phyloP scores from a whole-genome alignment of 257 asterid species.

The Penstemon eatonii region DNA sequence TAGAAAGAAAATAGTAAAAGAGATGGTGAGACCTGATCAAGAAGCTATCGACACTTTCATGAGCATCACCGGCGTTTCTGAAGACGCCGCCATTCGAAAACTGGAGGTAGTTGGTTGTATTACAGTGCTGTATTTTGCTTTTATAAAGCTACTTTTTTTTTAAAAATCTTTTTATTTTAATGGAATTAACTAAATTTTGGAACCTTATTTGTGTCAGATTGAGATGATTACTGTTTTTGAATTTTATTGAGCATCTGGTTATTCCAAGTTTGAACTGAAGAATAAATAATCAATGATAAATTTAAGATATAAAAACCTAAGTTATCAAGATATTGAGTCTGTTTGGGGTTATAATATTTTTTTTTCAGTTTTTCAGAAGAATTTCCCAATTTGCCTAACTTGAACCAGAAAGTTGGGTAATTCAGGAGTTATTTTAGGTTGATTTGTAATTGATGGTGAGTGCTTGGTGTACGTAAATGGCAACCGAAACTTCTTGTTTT shows the following conservation, averaged over 20 bases:
- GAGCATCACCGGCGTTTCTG: slow-evolving; percentile 62
- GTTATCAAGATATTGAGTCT: background rate
- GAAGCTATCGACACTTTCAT: slow-evolving; percentile 56
- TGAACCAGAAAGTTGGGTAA: background rate
- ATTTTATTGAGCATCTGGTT: background rate
- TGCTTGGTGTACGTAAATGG: too few species aligned
- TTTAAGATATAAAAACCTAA: too few species aligned
- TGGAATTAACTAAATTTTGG: slow-evolving; percentile 22
- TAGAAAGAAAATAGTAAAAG: slow-evolving; percentile 26
- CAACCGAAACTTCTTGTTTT: too few species aligned
- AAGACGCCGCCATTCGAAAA: slow-evolving; percentile 44
- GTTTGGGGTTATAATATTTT: background rate
- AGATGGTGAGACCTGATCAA: slow-evolving; percentile 55
- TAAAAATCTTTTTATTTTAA: background rate
- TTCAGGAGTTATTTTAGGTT: too few species aligned
- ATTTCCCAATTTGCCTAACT: background rate
- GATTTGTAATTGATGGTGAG: too few species aligned
- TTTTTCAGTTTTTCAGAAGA: too few species aligned
- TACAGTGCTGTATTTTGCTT: background rate
- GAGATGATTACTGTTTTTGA: background rate
- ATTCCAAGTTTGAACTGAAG: background rate
- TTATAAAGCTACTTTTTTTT: slow-evolving; percentile 13
- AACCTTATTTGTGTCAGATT: slow-evolving; percentile 6
- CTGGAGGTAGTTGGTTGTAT: slow-evolving; percentile 40
- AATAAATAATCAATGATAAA: background rate